phyloP scores from a whole-genome alignment of 2,329 filamentous ascomycete genomes.

The Talaromyces sp. region DNA sequence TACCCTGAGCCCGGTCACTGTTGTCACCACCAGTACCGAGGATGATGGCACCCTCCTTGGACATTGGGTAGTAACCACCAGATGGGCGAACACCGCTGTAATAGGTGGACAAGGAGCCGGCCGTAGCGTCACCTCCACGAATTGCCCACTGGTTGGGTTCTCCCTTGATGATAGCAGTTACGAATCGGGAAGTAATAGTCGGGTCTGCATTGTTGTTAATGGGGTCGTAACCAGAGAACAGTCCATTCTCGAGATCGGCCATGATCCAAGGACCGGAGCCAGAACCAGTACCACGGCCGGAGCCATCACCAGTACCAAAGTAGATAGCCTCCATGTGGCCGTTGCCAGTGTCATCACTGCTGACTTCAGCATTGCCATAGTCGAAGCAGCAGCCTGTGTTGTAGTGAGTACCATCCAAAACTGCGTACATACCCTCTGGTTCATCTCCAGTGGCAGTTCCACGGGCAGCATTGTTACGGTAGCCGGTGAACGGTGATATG shows the following conservation, averaged over 20 bases:
- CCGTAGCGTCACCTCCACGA: slow-evolving; percentile 17
- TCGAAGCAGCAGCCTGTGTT: slow-evolving; percentile 16
- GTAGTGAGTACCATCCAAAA: slow-evolving; percentile 18
- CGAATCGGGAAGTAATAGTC: slow-evolving; percentile 16
- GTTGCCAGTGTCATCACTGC: slow-evolving; percentile 13
- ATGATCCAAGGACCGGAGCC: slow-evolving; percentile 19
- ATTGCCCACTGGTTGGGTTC: slow-evolving; percentile 17
- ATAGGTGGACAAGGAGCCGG: slow-evolving; percentile 11
- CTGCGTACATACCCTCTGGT: slow-evolving; percentile 17
- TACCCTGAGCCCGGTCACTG: slow-evolving; percentile 14
- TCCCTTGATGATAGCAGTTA: slow-evolving; percentile 17
- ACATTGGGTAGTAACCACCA: slow-evolving; percentile 14
- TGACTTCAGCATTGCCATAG: slow-evolving; percentile 17
- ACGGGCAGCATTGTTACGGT: slow-evolving; percentile 10
- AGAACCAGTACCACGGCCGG: slow-evolving; percentile 16
- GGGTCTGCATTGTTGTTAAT: slow-evolving; percentile 16
- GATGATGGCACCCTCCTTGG: slow-evolving; percentile 18
- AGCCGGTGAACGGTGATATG: slow-evolving; percentile 13
- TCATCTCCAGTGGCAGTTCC: slow-evolving; percentile 13
- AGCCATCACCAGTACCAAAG: slow-evolving; percentile 18
- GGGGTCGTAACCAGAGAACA: slow-evolving; percentile 17
- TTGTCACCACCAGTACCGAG: slow-evolving; percentile 18
- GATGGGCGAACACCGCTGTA: slow-evolving; percentile 16
- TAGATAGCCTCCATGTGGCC: slow-evolving; percentile 21
- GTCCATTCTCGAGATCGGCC: slow-evolving; percentile 18